A percentile compares a stretch with the other conserved stretches of the same genome.
phyloP scores from a whole-genome alignment of 371 early-diverging fungal species.

The Haplosporangium sp. region DNA sequence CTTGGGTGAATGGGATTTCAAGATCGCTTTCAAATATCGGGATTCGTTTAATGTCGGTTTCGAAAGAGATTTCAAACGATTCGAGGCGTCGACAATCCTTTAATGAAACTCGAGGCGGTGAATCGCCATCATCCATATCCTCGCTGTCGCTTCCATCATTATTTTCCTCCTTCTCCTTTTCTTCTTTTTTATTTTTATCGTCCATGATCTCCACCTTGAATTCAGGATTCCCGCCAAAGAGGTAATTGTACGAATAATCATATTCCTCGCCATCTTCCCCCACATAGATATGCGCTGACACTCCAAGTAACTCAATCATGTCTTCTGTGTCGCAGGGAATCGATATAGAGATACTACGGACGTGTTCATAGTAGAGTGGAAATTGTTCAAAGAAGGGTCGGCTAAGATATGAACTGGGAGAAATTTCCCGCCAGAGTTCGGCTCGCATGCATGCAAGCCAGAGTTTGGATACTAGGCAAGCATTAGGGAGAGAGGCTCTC shows the following conservation, averaged over 20 bases:
- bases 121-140: not conserved
- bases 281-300: not conserved
- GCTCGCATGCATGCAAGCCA: slow-evolving; percentile 15
- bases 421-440: slow-evolving; percentile 6
- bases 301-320: not conserved
- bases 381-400: not conserved
- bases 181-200: not conserved
- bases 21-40: not conserved
- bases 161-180: not conserved
- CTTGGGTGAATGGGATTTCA: not conserved
- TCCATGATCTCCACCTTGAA: not conserved
- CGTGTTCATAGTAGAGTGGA: slow-evolving; percentile 4
- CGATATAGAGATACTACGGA: not conserved
- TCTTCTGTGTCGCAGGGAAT: not conserved
- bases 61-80: not conserved
- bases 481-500: not conserved
- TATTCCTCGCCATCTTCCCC: slow-evolving; percentile 1
- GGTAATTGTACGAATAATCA: not conserved
- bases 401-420: not conserved
- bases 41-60: not conserved
- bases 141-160: not conserved
- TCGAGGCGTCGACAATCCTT: slow-evolving; percentile 14
- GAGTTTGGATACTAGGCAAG: slow-evolving; percentile 10
- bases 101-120: not conserved
- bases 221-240: not conserved